Base-by-base conservation (phyloP, 257 asterid genomes). In the Anisodus acutangulus region DNA sequence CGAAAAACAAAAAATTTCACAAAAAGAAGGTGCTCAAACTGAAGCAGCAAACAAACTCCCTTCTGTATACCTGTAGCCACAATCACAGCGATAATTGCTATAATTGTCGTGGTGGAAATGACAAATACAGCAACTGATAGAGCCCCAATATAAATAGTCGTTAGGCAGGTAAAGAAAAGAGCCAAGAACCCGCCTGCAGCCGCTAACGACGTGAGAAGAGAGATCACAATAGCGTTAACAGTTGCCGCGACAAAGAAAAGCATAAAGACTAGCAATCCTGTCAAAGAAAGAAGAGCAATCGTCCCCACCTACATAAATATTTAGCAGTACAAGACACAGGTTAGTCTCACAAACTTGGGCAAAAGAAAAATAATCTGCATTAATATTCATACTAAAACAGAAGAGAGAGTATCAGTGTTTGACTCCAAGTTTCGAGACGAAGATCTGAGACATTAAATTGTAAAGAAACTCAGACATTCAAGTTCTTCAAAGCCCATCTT, bases 181-280 rank as follows among this genome's bases (percentile, higher is more conserved):
- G 95, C 97, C 92, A 95, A 84, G 91, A 95, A 93, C 82, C 98
- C 98, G 71, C 98, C 98, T 6, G 95, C 96, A 43, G 94, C 97
- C 6, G 95, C 98, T 88, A 95, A 83, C 57, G 98, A 91, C 89
- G 91, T 78, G 5, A 93, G 93, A 84, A 95, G 96, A 63, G 98
- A 91, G 84, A 95, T 86, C 83, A 92, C 88, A n/a, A 94, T 84
- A 31, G 97, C 98, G 66, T 94, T 95, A 83, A 92, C 9, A 41
- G 98, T 95, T 57, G 97, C 96, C 47, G 92, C 94, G 55, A 85
- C 87, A 68, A 95, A 92, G 92, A 95, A 94, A 35, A 92, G 87
- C 93, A 89, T 84, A 86, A 94, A 92, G 66, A 93, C 90, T 7
- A 90, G 76, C 83, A 93, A 76, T 84, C 97, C 98, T 12, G 95